Conservation (phyloP, 192 early-diverging fungal species). For the Linderina pennispora region DNA sequence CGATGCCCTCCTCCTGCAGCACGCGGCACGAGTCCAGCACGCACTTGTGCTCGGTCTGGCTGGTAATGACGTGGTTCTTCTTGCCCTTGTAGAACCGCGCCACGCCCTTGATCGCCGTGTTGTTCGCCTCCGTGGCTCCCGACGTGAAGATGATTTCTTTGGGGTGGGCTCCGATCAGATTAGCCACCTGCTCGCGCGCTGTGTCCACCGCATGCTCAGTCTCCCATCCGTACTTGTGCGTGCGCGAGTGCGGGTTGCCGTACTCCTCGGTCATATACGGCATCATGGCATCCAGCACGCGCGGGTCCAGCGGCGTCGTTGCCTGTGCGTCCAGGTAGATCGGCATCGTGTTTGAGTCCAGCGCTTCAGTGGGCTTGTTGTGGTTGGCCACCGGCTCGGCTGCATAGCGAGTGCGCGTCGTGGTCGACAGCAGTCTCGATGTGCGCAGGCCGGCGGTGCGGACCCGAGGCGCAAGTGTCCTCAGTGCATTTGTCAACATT, state of each 20-base stretch:
- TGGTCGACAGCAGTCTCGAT: conserved; percentile 16
- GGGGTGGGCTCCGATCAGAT: conserved; percentile 83
- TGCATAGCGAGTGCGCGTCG: conserved; percentile 4
- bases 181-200: conserved; percentile 83
- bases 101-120: conserved; percentile 89
- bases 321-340: conserved; percentile 96
- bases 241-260: conserved; percentile 96
- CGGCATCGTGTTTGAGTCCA: conserved; percentile 44
- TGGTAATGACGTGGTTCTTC: conserved; percentile 95
- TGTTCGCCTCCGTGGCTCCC: conserved; percentile 97
- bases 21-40: conserved; percentile 94
- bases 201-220: conserved; percentile 82
- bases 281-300: conserved; percentile 90
- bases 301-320: conserved; percentile 87
- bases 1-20: conserved; percentile 92
- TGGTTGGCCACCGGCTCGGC: conserved; percentile 29
- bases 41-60: conserved; percentile 98
- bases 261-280: conserved; percentile 87
- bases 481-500: no score
- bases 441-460: no score
- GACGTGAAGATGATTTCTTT: conserved; percentile 97
- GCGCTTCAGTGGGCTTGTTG: conserved; percentile 20
- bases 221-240: conserved; percentile 97
- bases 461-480: no score
- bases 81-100: conserved; percentile 90